Base-by-base conservation (phyloP, 2,329 filamentous ascomycete genomes). In the Arthrocladium fulminans region DNA sequence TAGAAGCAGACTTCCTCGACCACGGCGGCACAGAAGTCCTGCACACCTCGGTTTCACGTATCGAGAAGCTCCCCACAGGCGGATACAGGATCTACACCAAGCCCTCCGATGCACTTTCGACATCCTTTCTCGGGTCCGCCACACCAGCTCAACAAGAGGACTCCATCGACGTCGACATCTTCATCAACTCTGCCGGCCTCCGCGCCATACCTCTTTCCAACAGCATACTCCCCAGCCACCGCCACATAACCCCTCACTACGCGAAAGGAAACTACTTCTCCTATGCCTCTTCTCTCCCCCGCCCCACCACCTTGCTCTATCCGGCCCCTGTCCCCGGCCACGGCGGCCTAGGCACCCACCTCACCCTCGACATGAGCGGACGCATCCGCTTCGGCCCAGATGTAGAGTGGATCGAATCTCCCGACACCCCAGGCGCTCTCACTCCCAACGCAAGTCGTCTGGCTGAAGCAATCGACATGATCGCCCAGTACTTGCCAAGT, bases 231-330 rank as follows among this genome's bases (percentile, higher is more conserved):
- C 80, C 83, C 0, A 57, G 68, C 0, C 65, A 69, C 1, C 67
- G 75, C 3, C 80, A 80, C 44, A 70, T 71, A 32, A 76, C 67
- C 20, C 76, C 88, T 3, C 86, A 79, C 71, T 97, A 84, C 67
- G 90, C 90, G 51, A 98, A 98, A 70, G 92, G 92, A 1, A 90
- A 87, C 52, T 98, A 98, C 71, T 97, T 94, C 69, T 85, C 83
- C 24, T 97, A 96, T 69, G 67, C 75, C 0, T 71, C 79, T 1
- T 78, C 81, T 0, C 61, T 62, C 1, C 89, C 88, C 0, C 73
- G 69, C 34, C 80, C 89, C 9, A 72, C 68, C 1, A 86, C 84
- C 0, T 78, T 98, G 19, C 74, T 98, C 44, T 98, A 97, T 62
- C 92, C 92, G 0, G 88, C 85, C 0, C 88, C 90, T 0, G 73